Base-by-base conservation (phyloP, 768 basidiomycete species). In the Rhodocollybia butyracea region DNA sequence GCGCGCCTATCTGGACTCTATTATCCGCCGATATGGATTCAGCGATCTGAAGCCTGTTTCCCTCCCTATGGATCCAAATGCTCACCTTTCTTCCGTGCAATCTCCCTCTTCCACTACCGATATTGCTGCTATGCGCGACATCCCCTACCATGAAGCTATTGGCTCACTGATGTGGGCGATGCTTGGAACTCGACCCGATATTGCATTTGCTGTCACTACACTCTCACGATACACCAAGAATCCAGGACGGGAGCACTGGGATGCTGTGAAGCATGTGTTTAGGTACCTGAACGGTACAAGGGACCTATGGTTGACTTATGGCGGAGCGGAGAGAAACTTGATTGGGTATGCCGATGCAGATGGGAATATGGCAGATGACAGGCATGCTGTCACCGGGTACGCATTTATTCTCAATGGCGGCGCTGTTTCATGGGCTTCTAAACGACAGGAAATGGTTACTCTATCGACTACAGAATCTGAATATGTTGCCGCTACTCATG, bases 361-460 rank as follows among this genome's bases (percentile, higher is more conserved):
- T 29, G 27, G 51, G 12, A 38, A n/a, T 36, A 12, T 19, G 50
- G 17, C 17, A 22, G 26, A 13, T 17, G 52, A 40, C 17, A 63
- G 55, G 13, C 38, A 34, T 17, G 27, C 55, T 8, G 39, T 66
- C n/a, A 67, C 67, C 1, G 72, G 75, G 2, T 71, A 70, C 50
- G 59, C 60, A 0, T 73, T 70, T 56, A 41, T 66, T 6, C 46
- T 70, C 46, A 61, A 57, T 32, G 66, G 67, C 0, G 70, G 66
- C 5, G 57, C 63, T 5, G 61, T 78, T 6, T 54, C 60, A 4
- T 78, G 76, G 74, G 53, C 54, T 7, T 65, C 69, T 0, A 59
- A 63, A 19, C 55, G 64, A 26, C 77, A 78, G 59, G 27, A 59
- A 1, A 59, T 65, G 1, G 62, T 75, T 40, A 54, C 74, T 0